Evolutionary conservation across 176 grass and related monocot species (phyloP).

Genomic region (Oryza officinalis): DNA sequence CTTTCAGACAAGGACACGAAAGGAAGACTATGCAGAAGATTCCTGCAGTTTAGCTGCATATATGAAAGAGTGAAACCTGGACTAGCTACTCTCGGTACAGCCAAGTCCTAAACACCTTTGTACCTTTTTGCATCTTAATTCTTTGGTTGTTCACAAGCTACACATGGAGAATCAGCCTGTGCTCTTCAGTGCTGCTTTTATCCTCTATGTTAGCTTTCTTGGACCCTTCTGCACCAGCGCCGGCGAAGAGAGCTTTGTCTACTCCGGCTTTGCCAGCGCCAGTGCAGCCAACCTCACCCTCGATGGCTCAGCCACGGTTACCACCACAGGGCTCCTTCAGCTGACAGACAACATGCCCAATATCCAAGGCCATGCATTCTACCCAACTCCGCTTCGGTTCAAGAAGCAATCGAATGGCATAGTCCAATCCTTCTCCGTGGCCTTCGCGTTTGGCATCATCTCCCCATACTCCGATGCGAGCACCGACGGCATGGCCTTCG

Average conservation of each 20-base stretch:
- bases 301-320: not conserved
- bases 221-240: not conserved
- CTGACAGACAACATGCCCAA: constrained; percentile 32
- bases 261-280: constrained; percentile 30
- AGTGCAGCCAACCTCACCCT: constrained; percentile 19
- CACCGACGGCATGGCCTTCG: constrained; percentile 34
- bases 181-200: not conserved
- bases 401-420: not conserved
- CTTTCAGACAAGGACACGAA: not conserved
- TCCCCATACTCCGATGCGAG: not conserved
- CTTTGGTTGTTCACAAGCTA: not conserved
- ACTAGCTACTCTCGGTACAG: not conserved
- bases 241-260: constrained; percentile 4
- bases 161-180: not conserved
- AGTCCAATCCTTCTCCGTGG: constrained; percentile 36
- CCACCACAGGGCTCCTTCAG: constrained; percentile 12
- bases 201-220: not conserved
- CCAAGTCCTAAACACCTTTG: not conserved
- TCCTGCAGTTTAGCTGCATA: not conserved
- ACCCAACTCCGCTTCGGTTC: constrained; percentile 13
- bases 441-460: constrained; percentile 45
- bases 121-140: not conserved
- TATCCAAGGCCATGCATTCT: constrained; percentile 37
- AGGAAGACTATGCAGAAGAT: not conserved
- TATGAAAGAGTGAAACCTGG: not conserved